Conservation (phyloP, 2,329 filamentous ascomycete species). For the Pyricularia grisea region DNA sequence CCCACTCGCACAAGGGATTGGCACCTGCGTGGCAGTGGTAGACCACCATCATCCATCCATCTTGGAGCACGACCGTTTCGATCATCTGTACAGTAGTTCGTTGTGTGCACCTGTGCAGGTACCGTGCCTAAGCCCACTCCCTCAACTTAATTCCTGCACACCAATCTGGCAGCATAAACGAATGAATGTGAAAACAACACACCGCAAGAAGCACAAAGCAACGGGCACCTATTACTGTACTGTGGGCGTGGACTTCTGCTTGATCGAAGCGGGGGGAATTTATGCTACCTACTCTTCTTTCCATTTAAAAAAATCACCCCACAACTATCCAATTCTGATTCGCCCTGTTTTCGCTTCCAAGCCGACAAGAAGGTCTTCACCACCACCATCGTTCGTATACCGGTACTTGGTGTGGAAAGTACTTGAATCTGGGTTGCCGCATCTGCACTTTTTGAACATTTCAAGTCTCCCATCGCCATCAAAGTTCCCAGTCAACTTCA, state of each 20-base stretch:
- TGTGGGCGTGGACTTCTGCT: neutral
- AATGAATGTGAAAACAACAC: no score
- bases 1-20: neutral
- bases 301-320: neutral
- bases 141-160: neutral
- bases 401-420: neutral
- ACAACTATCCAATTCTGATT: neutral
- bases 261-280: neutral
- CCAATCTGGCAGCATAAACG: neutral
- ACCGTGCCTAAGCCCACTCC: neutral
- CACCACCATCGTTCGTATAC: neutral
- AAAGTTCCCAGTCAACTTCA: neutral
- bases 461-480: neutral
- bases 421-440: neutral
- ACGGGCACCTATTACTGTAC: neutral
- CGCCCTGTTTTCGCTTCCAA: neutral
- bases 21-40: neutral
- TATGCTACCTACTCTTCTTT: neutral
- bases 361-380: neutral
- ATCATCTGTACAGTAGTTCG: neutral
- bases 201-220: neutral
- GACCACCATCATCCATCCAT: no score
- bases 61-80: neutral
- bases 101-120: neutral
- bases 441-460: neutral